Evolutionary conservation across 306 rosid genomes (phyloP), one percentile per base, ranked within the genome.

Genomic region (Erythrophleum fordii): DNA sequence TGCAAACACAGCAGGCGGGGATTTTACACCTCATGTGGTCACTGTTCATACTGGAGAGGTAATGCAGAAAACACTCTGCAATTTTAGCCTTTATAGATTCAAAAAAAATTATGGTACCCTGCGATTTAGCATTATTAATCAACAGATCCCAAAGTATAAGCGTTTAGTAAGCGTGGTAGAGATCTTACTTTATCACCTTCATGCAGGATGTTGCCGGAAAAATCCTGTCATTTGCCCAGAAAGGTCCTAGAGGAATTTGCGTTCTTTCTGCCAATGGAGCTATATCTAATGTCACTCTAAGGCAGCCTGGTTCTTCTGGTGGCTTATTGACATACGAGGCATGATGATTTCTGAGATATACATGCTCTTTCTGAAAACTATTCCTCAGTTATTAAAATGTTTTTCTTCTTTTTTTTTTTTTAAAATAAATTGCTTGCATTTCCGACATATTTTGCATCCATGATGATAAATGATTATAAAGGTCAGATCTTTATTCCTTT

Each of bases 321-420:
- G 94, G 94, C 60, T 83, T 87, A 25, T 80, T 91, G 84, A 91
- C 98, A 61, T 94, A 92, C 11, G 98, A 94, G 98, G 98, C 69
- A 85, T 67, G 85, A 20, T 23, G 20, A 8, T 82, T 68, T 77
- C 61, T 22, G 53, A 68, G 77, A 73, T 61, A 56, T 62, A 11
- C 20, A 11, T 84, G 72, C 23, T 72, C 45, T 49, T 79, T 34
- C 48, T 69, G 2, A 45, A 72, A 42, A 1, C 5, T 29, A 58
- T 53, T 14, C 18, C 2, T 29, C n/a, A 8, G 8, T 53, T 66
- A 20, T n/a, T 13, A n/a, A 25, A 66, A 37, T 5, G 11, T 37
- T 53, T 46, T 45, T 0, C 13, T 17, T 1, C 14, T 20, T 41
- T 73, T 25, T 9, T 39, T 56, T n/a, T n/a, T n/a, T n/a, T n/a